Percentiles rank a stretch among this genome's conserved stretches.
phyloP scores from a whole-genome alignment of 805 yeast genomes.

The Metschnikowia kofuensis region DNA sequence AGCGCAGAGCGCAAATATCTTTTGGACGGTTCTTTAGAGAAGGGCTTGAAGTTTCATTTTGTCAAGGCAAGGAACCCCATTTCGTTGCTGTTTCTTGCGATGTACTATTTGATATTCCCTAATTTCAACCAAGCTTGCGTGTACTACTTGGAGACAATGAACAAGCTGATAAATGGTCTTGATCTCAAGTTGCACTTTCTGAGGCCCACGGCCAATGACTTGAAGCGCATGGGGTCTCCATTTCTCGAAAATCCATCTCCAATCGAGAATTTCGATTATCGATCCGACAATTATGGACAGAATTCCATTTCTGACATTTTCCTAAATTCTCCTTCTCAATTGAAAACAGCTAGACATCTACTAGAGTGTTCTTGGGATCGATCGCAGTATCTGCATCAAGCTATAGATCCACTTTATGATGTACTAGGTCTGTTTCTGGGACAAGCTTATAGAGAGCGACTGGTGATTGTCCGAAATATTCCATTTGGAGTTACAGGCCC shows the following conservation, averaged over 20 bases:
- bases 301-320: constrained; percentile 6
- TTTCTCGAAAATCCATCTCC: constrained; percentile 13
- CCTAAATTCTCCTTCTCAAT: constrained; percentile 3
- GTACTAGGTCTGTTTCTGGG: constrained; percentile 20
- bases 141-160: constrained; percentile 49
- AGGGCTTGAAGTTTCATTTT: constrained; percentile 36
- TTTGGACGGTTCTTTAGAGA: constrained; percentile 19
- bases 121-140: constrained; percentile 47
- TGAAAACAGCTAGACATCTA: constrained; percentile 3
- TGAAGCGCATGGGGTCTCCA: constrained; percentile 32
- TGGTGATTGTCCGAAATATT: constrained; percentile 43
- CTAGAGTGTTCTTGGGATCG: constrained; percentile 4
- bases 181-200: constrained; percentile 47
- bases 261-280: constrained; percentile 1
- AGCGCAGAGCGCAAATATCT: constrained; percentile 28
- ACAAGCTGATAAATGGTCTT: constrained; percentile 50
- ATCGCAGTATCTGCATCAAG: constrained; percentile 4
- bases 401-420: constrained; percentile 15
- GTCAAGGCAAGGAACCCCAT: constrained; percentile 49
- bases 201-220: constrained; percentile 22
- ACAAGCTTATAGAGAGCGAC: constrained; percentile 19
- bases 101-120: constrained; percentile 54
- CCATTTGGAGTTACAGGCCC: constrained; percentile 43
- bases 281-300: constrained; percentile 6
- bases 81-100: constrained; percentile 43